These are phyloP conservation scores for Hirsutella minnesotensis DNA, from an alignment of 2,329 filamentous ascomycete species.

Conservation along the genomic window DNA sequence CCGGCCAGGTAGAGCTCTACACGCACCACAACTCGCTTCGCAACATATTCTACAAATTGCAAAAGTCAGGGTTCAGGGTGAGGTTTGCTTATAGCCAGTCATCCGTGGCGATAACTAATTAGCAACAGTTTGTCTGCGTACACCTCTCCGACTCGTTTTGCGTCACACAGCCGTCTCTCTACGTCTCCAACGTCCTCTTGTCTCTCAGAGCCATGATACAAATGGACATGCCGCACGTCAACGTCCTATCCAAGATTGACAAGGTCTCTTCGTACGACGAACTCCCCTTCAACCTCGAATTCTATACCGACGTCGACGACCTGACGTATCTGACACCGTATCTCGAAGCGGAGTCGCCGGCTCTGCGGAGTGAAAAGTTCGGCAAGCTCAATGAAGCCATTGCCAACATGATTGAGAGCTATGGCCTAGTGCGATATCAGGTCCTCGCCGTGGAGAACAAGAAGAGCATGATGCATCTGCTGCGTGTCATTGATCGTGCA, in stretches of 20 bases:
- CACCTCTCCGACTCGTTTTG: constrained; percentile 93
- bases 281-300: constrained; percentile 90
- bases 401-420: constrained; percentile 76
- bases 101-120: constrained; percentile 6
- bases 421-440: constrained; percentile 82
- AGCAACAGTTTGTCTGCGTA: constrained; percentile 68
- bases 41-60: constrained; percentile 81
- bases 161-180: constrained; percentile 84
- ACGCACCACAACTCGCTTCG: constrained; percentile 88
- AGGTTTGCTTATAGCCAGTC: not conserved
- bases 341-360: constrained; percentile 67
- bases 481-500: constrained; percentile 82
- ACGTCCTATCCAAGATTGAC: constrained; percentile 96
- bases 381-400: constrained; percentile 76
- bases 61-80: constrained; percentile 87
- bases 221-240: constrained; percentile 92
- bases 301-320: constrained; percentile 95
- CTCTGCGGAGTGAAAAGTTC: constrained; percentile 62
- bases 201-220: constrained; percentile 95
- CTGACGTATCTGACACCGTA: constrained; percentile 72
- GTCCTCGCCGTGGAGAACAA: constrained; percentile 95
- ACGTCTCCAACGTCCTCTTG: constrained; percentile 86
- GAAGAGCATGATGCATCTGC: constrained; percentile 85
- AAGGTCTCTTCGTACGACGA: constrained; percentile 77
- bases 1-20: constrained; percentile 92